These are phyloP conservation scores for Cryptosporidium xiaoi DNA, from an alignment of 169 alveolate genomes.

Conservation along the genomic window DNA sequence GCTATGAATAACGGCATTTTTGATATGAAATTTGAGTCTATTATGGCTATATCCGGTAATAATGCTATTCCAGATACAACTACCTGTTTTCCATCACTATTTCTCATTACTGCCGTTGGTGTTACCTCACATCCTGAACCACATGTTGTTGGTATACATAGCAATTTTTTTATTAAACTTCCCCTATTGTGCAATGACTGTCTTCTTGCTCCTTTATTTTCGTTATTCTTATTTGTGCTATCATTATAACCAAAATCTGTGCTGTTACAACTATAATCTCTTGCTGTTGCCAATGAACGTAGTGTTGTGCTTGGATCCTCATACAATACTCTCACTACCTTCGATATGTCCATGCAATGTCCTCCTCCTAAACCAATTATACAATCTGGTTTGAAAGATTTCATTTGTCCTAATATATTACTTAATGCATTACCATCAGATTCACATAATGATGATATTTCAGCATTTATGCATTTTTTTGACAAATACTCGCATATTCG, in stretches of 20 bases:
- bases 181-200: slow-evolving; percentile 53
- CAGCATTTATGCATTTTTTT: slow-evolving; percentile 7
- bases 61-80: slow-evolving; percentile 70
- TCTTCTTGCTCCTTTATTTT: slow-evolving; percentile 7
- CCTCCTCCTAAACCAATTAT: slow-evolving; percentile 71
- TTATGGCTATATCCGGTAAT: slow-evolving; percentile 57
- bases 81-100: slow-evolving; percentile 64
- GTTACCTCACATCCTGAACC: slow-evolving; percentile 72
- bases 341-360: slow-evolving; percentile 70
- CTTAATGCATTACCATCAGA: slow-evolving; percentile 64
- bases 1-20: slow-evolving; percentile 57
- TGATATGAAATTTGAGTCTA: slow-evolving; percentile 47
- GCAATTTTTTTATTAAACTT: slow-evolving; percentile 37
- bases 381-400: slow-evolving; percentile 50
- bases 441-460: slow-evolving; percentile 46
- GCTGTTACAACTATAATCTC: background rate
- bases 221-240: background rate
- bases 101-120: slow-evolving; percentile 59
- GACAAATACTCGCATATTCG: background rate
- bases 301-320: slow-evolving; percentile 62
- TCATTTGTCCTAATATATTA: slow-evolving; percentile 45
- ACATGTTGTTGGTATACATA: slow-evolving; percentile 73
- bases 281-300: slow-evolving; percentile 52
- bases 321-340: slow-evolving; percentile 43
- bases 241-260: too few species aligned